These are phyloP conservation scores for Ceratocystiopsis brevicomis DNA, from an alignment of 2,329 filamentous ascomycete species.

Conservation along the genomic window DNA sequence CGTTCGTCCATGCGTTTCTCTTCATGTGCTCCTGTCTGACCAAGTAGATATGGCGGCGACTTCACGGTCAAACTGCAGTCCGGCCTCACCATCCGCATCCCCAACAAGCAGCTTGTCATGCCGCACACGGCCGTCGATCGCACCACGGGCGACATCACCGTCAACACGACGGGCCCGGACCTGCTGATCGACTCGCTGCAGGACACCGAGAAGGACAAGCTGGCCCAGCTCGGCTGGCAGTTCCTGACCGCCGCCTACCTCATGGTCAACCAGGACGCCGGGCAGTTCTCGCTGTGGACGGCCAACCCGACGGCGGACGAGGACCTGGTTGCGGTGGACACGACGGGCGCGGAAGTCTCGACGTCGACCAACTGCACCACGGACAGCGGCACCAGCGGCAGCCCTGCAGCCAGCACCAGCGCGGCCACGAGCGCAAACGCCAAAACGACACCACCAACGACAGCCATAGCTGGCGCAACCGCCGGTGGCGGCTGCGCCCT, in stretches of 20 bases:
- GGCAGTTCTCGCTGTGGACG: slow-evolving; percentile 11
- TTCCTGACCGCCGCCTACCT: slow-evolving; percentile 16
- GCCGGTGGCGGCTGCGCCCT: too few species aligned
- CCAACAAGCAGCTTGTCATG: slow-evolving; percentile 15
- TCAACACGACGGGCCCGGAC: slow-evolving; percentile 9
- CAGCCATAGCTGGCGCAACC: too few species aligned
- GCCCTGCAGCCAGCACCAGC: too few species aligned
- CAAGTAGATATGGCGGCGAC: slow-evolving; percentile 6
- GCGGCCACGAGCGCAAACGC: too few species aligned
- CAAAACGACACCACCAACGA: too few species aligned
- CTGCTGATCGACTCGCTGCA: slow-evolving; percentile 12
- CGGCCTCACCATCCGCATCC: slow-evolving; percentile 10
- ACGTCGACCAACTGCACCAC: background rate
- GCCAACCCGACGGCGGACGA: slow-evolving; percentile 1
- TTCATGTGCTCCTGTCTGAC: background rate
- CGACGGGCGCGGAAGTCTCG: background rate
- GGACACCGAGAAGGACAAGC: slow-evolving; percentile 9
- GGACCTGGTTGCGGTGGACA: slow-evolving; percentile 7
- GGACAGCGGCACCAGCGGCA: too few species aligned
- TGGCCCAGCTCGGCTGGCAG: slow-evolving; percentile 12
- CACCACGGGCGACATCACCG: background rate
- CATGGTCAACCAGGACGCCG: slow-evolving; percentile 13
- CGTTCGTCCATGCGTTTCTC: background rate
- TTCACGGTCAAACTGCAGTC: slow-evolving; percentile 8
- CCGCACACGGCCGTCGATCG: slow-evolving; percentile 12